A percentile compares a stretch with the other conserved stretches of the same genome.
Conservation (phyloP, 1,139 yeast genomes). For the Debaryomyces coudertii region DNA sequence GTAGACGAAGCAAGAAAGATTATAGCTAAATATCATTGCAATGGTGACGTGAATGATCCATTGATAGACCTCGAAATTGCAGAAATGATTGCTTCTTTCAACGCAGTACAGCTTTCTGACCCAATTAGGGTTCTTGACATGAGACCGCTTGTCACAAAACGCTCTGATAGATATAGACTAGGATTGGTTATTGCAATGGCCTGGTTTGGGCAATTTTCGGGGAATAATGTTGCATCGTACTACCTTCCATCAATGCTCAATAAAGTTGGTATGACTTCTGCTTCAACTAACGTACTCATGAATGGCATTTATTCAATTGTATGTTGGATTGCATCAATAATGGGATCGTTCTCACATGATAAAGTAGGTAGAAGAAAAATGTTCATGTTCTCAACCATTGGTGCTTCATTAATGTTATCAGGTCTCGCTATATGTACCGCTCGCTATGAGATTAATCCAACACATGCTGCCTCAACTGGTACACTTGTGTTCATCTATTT, state of each 20-base stretch:
- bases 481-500: constrained; percentile 24
- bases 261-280: constrained; percentile 21
- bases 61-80: constrained; percentile 23
- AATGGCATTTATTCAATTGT: constrained; percentile 22
- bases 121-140: constrained; percentile 13
- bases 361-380: constrained; percentile 23
- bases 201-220: constrained; percentile 22
- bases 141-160: constrained; percentile 13
- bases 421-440: constrained; percentile 21
- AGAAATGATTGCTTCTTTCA: constrained; percentile 18
- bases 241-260: constrained; percentile 23
- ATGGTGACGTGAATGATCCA: constrained; percentile 20
- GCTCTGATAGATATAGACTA: constrained; percentile 11
- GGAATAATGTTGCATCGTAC: constrained; percentile 25
- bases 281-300: constrained; percentile 21
- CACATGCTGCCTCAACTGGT: constrained; percentile 18
- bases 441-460: constrained; percentile 15
- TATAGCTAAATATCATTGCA: constrained; percentile 25
- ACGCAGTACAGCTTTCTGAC: constrained; percentile 7
- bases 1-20: constrained; percentile 38
- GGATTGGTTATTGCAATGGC: constrained; percentile 15
- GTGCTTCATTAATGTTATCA: constrained; percentile 19
- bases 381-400: constrained; percentile 23
- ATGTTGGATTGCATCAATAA: constrained; percentile 19
- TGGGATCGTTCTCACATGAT: constrained; percentile 22